These are phyloP conservation scores for Vickermania ingenoplastis DNA, from an alignment of 208 protist species.

Conservation along the genomic window DNA sequence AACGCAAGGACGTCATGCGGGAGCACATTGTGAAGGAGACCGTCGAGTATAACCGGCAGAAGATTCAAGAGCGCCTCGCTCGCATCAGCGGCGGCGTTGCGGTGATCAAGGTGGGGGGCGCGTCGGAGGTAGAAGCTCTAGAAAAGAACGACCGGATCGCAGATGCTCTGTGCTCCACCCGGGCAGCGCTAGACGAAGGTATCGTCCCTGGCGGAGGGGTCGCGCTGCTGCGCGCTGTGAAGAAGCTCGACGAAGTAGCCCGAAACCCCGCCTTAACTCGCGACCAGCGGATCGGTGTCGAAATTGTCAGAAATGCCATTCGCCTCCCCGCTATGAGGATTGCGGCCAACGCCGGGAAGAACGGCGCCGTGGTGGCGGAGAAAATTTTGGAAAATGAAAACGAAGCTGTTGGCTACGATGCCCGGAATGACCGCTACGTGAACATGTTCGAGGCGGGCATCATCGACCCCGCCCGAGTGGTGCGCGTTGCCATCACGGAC, in stretches of 20 bases:
- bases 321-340: conserved; percentile 92
- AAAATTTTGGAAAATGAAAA: conserved; percentile 90
- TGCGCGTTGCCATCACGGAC: conserved; percentile 94
- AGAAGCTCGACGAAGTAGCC: conserved; percentile 78
- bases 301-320: conserved; percentile 92
- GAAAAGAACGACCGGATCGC: conserved; percentile 99
- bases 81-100: conserved; percentile 96
- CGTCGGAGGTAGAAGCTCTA: conserved; percentile 97
- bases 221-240: conserved; percentile 92
- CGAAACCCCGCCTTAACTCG: conserved; percentile 41
- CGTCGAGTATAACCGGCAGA: conserved; percentile 95
- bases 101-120: conserved; percentile 96
- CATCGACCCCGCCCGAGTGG: conserved; percentile 99
- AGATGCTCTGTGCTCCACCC: conserved; percentile 98
- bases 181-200: conserved; percentile 98
- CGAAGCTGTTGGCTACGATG: conserved; percentile 90
- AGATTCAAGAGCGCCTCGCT: conserved; percentile 96
- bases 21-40: conserved; percentile 76
- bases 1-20: conserved; percentile 90
- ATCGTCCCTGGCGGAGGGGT: conserved; percentile 98
- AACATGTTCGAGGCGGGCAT: conserved; percentile 99
- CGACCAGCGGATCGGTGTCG: conserved; percentile 94
- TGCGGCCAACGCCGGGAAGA: conserved; percentile 95
- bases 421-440: conserved; percentile 88
- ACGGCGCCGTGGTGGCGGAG: conserved; percentile 96